These are phyloP conservation scores for Hysterangium stoloniferum DNA, from an alignment of 768 basidiomycete species.

Conservation along the genomic window DNA sequence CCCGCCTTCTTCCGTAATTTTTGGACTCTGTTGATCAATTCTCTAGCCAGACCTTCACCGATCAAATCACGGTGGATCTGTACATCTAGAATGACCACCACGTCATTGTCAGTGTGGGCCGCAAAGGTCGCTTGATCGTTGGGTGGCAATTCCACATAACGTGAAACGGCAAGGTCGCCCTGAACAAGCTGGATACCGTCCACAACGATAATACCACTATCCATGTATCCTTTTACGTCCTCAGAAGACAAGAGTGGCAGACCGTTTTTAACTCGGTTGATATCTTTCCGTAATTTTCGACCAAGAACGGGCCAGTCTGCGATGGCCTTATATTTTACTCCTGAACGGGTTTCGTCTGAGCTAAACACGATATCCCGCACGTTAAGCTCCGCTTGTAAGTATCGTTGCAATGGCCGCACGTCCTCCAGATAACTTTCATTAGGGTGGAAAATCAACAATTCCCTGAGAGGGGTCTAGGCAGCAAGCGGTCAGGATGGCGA, in stretches of 20 bases:
- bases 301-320: conserved; percentile 97
- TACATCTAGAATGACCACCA: conserved; percentile 88
- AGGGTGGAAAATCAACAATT: conserved; percentile 90
- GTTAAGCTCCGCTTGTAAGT: conserved; percentile 93
- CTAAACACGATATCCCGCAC: conserved; percentile 86
- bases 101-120: conserved; percentile 83
- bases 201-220: conserved; percentile 70
- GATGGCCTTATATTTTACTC: conserved; percentile 82
- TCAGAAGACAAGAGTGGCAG: conserved; percentile 78
- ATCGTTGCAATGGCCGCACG: conserved; percentile 73
- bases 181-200: conserved; percentile 84
- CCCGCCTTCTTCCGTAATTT: conserved; percentile 94
- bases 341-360: conserved; percentile 76
- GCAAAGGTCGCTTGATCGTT: conserved; percentile 47
- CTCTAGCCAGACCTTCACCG: conserved; percentile 82
- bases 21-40: conserved; percentile 89
- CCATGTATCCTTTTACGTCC: conserved; percentile 67
- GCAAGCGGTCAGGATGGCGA: neutral
- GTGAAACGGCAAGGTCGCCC: conserved; percentile 88
- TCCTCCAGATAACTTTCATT: conserved; percentile 79
- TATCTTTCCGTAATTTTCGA: conserved; percentile 86
- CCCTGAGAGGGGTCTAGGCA: conserved; percentile 78
- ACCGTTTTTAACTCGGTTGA: conserved; percentile 81
- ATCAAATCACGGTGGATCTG: conserved; percentile 80
- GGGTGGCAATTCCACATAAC: conserved; percentile 76